Evolutionary conservation across 108 stramenopile genomes (phyloP).

Genomic region (Schizochytrium sp.): DNA sequence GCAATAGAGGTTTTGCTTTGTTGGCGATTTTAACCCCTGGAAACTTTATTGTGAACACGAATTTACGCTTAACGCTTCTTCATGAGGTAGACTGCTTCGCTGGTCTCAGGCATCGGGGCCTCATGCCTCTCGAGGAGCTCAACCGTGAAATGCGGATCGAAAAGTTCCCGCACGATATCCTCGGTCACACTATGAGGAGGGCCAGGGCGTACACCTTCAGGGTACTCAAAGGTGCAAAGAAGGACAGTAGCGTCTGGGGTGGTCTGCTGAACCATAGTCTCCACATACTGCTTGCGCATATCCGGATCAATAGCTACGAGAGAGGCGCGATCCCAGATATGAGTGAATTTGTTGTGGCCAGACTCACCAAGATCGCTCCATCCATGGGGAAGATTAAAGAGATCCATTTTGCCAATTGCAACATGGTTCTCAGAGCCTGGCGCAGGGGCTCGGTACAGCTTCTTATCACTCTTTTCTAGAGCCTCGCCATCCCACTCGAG

Average conservation of each 20-base stretch:
- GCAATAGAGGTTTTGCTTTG: no score
- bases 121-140: neutral
- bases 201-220: neutral
- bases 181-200: slow-evolving; percentile 10
- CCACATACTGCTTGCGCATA: slow-evolving; percentile 29
- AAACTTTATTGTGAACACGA: no score
- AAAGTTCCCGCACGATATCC: neutral
- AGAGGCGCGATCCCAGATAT: slow-evolving; percentile 27
- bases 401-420: slow-evolving; percentile 25
- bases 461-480: neutral
- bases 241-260: neutral
- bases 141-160: slow-evolving; percentile 21
- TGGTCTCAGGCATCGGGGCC: neutral
- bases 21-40: no score
- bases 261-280: slow-evolving; percentile 33
- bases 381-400: slow-evolving; percentile 41
- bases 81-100: slow-evolving; percentile 32
- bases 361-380: slow-evolving; percentile 50
- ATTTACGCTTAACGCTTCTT: neutral
- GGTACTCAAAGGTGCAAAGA: slow-evolving; percentile 17
- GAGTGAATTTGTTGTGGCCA: neutral
- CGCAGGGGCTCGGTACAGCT: neutral
- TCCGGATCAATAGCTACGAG: slow-evolving; percentile 20
- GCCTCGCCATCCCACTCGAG: slow-evolving; percentile 19
- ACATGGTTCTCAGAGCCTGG: slow-evolving; percentile 10